Percentiles rank a stretch among this genome's conserved stretches.
Evolutionary conservation across 176 grass and related monocot species (phyloP).

Genomic region (Lolium rigidum): DNA sequence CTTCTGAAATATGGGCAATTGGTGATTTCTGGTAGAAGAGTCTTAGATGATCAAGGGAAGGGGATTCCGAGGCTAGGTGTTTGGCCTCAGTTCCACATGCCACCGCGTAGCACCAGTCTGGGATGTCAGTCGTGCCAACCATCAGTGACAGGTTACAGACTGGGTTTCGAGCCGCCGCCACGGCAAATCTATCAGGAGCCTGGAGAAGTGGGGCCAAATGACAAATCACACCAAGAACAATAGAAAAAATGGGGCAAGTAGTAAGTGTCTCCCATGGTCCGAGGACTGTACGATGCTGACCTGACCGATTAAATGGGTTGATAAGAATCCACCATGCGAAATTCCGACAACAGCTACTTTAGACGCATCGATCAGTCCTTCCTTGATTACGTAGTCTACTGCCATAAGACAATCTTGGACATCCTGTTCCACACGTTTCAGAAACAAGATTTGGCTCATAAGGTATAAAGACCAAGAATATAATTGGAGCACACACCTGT

Average conservation of each 20-base stretch:
- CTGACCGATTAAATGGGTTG: slow-evolving; percentile 90
- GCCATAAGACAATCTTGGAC: slow-evolving; percentile 77
- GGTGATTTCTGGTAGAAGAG: slow-evolving; percentile 81
- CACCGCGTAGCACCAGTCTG: slow-evolving; percentile 79
- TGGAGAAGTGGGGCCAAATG: slow-evolving; percentile 30
- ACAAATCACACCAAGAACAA: slow-evolving; percentile 6
- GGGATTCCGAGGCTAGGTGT: slow-evolving; percentile 65
- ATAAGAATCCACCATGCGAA: slow-evolving; percentile 89
- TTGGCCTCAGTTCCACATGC: slow-evolving; percentile 67
- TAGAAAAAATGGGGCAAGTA: neutral
- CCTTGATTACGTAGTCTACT: slow-evolving; percentile 52
- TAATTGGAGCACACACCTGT: slow-evolving; percentile 54
- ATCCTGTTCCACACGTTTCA: slow-evolving; percentile 47
- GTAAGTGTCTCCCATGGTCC: neutral
- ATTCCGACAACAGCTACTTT: slow-evolving; percentile 86
- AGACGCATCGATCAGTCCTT: slow-evolving; percentile 51
- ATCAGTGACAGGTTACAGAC: slow-evolving; percentile 87
- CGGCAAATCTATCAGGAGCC: slow-evolving; percentile 79
- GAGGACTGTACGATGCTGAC: slow-evolving; percentile 43
- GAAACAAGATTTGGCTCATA: too few relatives aligned
- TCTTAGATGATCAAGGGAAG: slow-evolving; percentile 53
- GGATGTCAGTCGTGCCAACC: slow-evolving; percentile 86
- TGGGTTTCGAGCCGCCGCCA: slow-evolving; percentile 74
- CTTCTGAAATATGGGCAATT: slow-evolving; percentile 76
- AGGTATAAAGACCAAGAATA: neutral